Evolutionary conservation across 2,329 filamentous ascomycete species (phyloP).

Genomic region (Hymenoscyphus repandus): DNA sequence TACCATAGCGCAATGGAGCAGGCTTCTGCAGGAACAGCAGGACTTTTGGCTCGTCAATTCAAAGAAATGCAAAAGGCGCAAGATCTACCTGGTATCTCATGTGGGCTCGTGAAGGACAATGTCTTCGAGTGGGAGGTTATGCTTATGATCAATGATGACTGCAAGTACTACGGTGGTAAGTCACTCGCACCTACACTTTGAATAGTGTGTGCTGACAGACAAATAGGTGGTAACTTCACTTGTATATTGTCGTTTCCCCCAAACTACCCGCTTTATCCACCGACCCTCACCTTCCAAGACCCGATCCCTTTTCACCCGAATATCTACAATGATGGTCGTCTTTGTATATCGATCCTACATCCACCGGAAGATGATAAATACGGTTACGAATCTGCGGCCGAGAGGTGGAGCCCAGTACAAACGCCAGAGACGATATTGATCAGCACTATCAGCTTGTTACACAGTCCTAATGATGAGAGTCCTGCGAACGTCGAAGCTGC

Average conservation of each 20-base stretch:
- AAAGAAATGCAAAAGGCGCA: conserved; percentile 91
- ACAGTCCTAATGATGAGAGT: conserved; percentile 90
- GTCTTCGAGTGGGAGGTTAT: conserved; percentile 98
- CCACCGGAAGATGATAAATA: conserved; percentile 90
- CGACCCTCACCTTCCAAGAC: conserved; percentile 78
- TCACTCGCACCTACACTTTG: conserved; percentile 32
- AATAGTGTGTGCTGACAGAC: conserved; percentile 32
- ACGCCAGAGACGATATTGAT: conserved; percentile 91
- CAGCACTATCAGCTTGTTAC: conserved; percentile 86
- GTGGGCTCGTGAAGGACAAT: conserved; percentile 80
- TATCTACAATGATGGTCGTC: conserved; percentile 78
- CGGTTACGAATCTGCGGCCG: conserved; percentile 84
- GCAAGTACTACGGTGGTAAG: conserved; percentile 72
- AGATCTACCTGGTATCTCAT: conserved; percentile 91
- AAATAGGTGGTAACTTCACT: conserved; percentile 82
- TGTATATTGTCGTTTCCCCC: conserved; percentile 77
- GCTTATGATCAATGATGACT: conserved; percentile 88
- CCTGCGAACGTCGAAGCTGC: conserved; percentile 95
- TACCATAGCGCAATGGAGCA: conserved; percentile 13
- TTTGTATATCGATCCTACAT: conserved; percentile 97
- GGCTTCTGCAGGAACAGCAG: conserved; percentile 44
- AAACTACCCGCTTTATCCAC: conserved; percentile 82
- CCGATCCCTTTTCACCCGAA: conserved; percentile 92
- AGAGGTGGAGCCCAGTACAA: conserved; percentile 94
- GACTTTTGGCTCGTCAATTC: conserved; percentile 77